These are phyloP conservation scores for Cytospora paraplurivora DNA, from an alignment of 2,329 filamentous ascomycete genomes.

Conservation along the genomic window DNA sequence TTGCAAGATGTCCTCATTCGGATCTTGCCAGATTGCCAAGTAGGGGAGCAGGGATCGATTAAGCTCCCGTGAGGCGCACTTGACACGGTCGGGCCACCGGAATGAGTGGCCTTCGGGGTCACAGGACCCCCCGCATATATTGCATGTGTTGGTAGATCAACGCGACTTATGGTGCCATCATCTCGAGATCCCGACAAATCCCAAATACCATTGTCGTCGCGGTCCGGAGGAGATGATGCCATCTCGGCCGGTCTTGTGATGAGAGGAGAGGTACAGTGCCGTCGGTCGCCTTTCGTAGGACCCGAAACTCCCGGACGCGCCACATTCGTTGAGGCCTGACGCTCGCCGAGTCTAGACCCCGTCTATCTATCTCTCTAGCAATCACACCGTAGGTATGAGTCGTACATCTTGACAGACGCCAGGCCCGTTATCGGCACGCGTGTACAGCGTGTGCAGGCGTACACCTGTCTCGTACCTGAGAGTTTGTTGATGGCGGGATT, in stretches of 20 bases:
- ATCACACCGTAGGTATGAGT: constrained; percentile 18
- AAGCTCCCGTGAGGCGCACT: constrained; percentile 25
- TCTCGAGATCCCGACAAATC: background rate
- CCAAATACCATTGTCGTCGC: background rate
- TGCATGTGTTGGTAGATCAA: background rate
- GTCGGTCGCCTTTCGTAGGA: constrained; percentile 4
- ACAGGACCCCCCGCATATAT: background rate
- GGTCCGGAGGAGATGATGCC: constrained; percentile 2
- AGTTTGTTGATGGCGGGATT: background rate
- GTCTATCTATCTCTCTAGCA: background rate
- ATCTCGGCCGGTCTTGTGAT: background rate
- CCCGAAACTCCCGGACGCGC: constrained; percentile 3
- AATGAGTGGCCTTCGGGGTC: constrained; percentile 9
- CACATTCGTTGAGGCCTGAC: constrained; percentile 16
- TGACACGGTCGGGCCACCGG: constrained; percentile 9
- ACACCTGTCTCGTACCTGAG: background rate
- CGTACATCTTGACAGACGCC: constrained; percentile 15
- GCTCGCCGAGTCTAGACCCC: constrained; percentile 21
- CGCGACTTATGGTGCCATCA: background rate
- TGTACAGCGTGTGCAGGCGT: background rate
- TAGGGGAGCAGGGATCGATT: constrained; percentile 7
- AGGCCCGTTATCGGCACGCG: constrained; percentile 17
- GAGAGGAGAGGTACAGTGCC: background rate
- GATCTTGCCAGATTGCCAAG: background rate
- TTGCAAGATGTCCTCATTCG: constrained; percentile 10